These are phyloP conservation scores for Penicillium sp. DNA, from an alignment of 2,329 filamentous ascomycete species.

Conservation along the genomic window DNA sequence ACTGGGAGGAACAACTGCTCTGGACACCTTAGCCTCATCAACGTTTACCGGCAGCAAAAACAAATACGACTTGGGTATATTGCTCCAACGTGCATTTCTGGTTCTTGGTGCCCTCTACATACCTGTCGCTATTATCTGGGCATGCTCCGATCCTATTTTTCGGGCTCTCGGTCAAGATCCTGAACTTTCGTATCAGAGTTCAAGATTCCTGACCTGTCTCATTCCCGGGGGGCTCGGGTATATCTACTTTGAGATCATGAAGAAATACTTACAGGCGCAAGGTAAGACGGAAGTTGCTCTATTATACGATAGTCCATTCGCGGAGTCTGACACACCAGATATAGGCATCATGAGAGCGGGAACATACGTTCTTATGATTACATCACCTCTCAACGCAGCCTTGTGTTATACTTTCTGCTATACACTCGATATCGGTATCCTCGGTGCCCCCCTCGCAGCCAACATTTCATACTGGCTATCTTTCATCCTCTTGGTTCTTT, in stretches of 20 bases:
- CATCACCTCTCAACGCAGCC: slow-evolving; percentile 59
- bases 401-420: slow-evolving; percentile 72
- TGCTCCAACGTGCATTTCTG: slow-evolving; percentile 74
- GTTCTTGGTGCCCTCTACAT: slow-evolving; percentile 72
- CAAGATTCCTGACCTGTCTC: slow-evolving; percentile 69
- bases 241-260: slow-evolving; percentile 80
- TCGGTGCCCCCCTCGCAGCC: slow-evolving; percentile 79
- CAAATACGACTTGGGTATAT: slow-evolving; percentile 73
- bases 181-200: slow-evolving; percentile 71
- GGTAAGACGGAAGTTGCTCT: slow-evolving; percentile 34
- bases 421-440: slow-evolving; percentile 66
- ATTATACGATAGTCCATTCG: background rate
- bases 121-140: slow-evolving; percentile 72
- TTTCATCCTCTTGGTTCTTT: slow-evolving; percentile 72
- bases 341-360: slow-evolving; percentile 63
- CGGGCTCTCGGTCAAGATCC: slow-evolving; percentile 73
- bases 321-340: background rate
- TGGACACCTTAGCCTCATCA: slow-evolving; percentile 81
- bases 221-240: slow-evolving; percentile 83
- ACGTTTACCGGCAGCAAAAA: slow-evolving; percentile 79
- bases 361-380: slow-evolving; percentile 63
- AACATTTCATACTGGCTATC: slow-evolving; percentile 85
- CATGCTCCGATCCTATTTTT: slow-evolving; percentile 73
- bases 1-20: slow-evolving; percentile 78
- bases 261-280: slow-evolving; percentile 61